These are phyloP conservation scores for Ramaria sp. DNA, from an alignment of 768 basidiomycete genomes.

Conservation along the genomic window DNA sequence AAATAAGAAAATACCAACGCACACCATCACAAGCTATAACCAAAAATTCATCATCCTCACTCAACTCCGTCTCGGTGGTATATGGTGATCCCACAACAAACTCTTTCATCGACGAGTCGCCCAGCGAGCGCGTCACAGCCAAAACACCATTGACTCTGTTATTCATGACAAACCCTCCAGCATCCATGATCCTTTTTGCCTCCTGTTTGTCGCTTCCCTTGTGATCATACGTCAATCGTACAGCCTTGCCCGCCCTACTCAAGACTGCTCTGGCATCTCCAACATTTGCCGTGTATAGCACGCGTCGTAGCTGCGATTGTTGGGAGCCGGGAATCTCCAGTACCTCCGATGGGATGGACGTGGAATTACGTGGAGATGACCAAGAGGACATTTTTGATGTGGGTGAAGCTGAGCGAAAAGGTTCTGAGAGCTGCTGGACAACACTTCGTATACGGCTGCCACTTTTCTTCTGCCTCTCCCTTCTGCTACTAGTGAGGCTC, in stretches of 20 bases:
- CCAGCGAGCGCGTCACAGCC: slow-evolving; percentile 90
- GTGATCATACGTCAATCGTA: slow-evolving; percentile 95
- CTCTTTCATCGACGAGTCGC: slow-evolving; percentile 98
- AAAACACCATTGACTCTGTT: slow-evolving; percentile 94
- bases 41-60: slow-evolving; percentile 86
- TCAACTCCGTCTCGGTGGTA: slow-evolving; percentile 93
- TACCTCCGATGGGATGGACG: slow-evolving; percentile 28
- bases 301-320: slow-evolving; percentile 47
- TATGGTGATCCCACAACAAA: slow-evolving; percentile 97
- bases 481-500: slow-evolving; percentile 24
- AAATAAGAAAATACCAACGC: slow-evolving; percentile 23
- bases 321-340: slow-evolving; percentile 17
- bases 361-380: slow-evolving; percentile 18
- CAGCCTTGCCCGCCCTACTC: slow-evolving; percentile 80
- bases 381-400: neutral
- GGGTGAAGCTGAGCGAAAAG: slow-evolving; percentile 15
- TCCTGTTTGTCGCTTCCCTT: slow-evolving; percentile 97
- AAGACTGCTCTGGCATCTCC: slow-evolving; percentile 94
- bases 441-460: slow-evolving; percentile 42
- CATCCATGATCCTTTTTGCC: slow-evolving; percentile 94
- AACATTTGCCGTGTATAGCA: slow-evolving; percentile 92
- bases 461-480: slow-evolving; percentile 34
- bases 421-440: slow-evolving; percentile 28
- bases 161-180: slow-evolving; percentile 97
- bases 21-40: slow-evolving; percentile 98